Evolutionary conservation across 768 basidiomycete species (phyloP).

Genomic region (Gloeophyllum trabeum): DNA sequence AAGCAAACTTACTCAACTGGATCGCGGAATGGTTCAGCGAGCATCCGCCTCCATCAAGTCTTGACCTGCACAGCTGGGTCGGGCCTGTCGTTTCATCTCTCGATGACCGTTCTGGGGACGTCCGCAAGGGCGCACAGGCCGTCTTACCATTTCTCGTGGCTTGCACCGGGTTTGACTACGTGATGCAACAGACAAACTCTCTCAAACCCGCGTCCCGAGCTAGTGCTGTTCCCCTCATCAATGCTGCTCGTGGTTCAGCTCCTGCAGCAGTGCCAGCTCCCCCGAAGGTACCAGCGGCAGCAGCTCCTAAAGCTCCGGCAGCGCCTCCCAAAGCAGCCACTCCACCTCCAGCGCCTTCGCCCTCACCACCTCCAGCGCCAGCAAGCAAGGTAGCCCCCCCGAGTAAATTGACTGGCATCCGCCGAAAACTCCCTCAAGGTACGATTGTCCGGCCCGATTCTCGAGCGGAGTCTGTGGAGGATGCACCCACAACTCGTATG

Average conservation of each 20-base stretch:
- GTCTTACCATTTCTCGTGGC: slow-evolving; percentile 68
- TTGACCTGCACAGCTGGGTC: slow-evolving; percentile 67
- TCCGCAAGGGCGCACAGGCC: slow-evolving; percentile 83
- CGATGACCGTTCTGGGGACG: slow-evolving; percentile 86
- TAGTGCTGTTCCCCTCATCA: slow-evolving; percentile 79
- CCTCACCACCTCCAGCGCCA: slow-evolving; percentile 7
- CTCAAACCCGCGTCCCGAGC: slow-evolving; percentile 87
- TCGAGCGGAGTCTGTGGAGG: slow-evolving; percentile 24
- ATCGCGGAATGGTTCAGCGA: slow-evolving; percentile 69
- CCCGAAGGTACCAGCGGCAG: slow-evolving; percentile 14
- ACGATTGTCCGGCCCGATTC: slow-evolving; percentile 36
- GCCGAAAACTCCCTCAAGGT: slow-evolving; percentile 61
- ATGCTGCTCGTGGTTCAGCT: slow-evolving; percentile 56
- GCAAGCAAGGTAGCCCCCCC: slow-evolving; percentile 10
- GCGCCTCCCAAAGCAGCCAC: slow-evolving; percentile 12
- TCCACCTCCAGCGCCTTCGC: slow-evolving; percentile 12
- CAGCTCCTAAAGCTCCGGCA: slow-evolving; percentile 14
- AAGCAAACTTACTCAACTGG: slow-evolving; percentile 73
- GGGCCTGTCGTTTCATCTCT: slow-evolving; percentile 60
- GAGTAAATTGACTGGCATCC: slow-evolving; percentile 38
- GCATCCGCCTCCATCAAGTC: slow-evolving; percentile 34
- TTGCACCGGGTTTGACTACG: slow-evolving; percentile 69
- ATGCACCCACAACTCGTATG: slow-evolving; percentile 19
- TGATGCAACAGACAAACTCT: slow-evolving; percentile 76
- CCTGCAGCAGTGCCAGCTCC: slow-evolving; percentile 20